phyloP scores from a whole-genome alignment of 306 rosid genomes.

The Trifolium fragiferum region DNA sequence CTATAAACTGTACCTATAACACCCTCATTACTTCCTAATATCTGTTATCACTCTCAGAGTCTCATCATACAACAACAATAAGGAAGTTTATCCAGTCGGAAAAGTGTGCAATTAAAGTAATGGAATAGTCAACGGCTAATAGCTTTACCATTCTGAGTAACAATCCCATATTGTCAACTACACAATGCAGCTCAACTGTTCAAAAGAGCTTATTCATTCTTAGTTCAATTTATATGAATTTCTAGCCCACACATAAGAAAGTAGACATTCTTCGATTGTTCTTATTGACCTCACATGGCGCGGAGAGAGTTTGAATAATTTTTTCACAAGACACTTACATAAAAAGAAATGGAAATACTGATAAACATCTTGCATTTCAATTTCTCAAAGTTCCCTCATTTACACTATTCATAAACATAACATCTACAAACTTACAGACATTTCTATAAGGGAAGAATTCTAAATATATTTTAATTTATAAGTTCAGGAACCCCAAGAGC shows the following conservation, averaged over 20 bases:
- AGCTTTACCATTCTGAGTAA: not conserved
- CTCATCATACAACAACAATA: not conserved
- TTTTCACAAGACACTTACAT: not conserved
- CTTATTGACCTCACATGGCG: not conserved
- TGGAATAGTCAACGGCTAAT: not conserved
- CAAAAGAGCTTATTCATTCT: constrained; percentile 13
- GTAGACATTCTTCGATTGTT: not conserved
- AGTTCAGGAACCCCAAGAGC: not conserved
- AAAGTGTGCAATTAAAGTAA: constrained; percentile 4
- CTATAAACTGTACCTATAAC: not conserved
- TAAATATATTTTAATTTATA: not conserved
- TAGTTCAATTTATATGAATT: not conserved
- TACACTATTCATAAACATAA: not conserved
- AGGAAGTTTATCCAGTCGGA: constrained; percentile 10
- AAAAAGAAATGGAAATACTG: too few species aligned
- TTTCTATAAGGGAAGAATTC: not conserved
- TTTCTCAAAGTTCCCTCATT: not conserved
- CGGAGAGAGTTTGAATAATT: not conserved
- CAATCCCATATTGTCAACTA: constrained; percentile 4
- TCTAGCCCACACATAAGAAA: not conserved
- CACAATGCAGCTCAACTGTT: not conserved
- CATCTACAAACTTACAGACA: not conserved
- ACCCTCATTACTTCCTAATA: constrained; percentile 5
- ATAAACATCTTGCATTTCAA: too few species aligned
- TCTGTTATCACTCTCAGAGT: not conserved